phyloP scores from a whole-genome alignment of 2,329 filamentous ascomycete species.

The Penicillium polonicum region DNA sequence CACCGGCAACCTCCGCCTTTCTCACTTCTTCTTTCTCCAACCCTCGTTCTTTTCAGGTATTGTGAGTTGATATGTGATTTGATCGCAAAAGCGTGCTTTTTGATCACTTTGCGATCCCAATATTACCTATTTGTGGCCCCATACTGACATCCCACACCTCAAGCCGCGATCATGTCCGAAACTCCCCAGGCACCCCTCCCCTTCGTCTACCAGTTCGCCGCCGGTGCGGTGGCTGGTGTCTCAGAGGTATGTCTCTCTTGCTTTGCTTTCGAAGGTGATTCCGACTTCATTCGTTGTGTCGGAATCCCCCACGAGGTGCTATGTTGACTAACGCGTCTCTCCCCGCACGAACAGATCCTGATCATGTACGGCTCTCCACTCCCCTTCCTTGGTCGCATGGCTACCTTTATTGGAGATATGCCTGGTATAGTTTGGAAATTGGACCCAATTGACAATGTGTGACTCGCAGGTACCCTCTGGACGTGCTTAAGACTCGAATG shows the following conservation, averaged over 20 bases:
- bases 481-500: constrained; percentile 98
- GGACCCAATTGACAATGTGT: constrained; percentile 12
- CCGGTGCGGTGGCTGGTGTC: constrained; percentile 94
- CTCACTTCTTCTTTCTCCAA: constrained; percentile 3
- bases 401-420: background rate
- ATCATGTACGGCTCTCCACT: constrained; percentile 25
- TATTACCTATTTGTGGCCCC: background rate
- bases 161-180: constrained; percentile 54
- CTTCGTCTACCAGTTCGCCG: constrained; percentile 92
- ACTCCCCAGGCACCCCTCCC: constrained; percentile 72
- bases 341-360: constrained; percentile 29
- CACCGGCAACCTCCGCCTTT: constrained; percentile 15
- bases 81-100: background rate
- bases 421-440: background rate
- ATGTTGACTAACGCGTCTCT: constrained; percentile 18
- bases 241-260: constrained; percentile 71
- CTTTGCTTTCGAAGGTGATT: background rate
- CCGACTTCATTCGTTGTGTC: background rate
- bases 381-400: background rate
- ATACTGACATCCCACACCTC: constrained; percentile 9
- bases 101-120: background rate
- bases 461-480: constrained; percentile 81
- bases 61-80: background rate
- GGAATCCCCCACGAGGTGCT: background rate
- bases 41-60: constrained; percentile 3